Base-by-base conservation (phyloP, 2,329 filamentous ascomycete genomes). In the Trichoderma arundinaceum region DNA sequence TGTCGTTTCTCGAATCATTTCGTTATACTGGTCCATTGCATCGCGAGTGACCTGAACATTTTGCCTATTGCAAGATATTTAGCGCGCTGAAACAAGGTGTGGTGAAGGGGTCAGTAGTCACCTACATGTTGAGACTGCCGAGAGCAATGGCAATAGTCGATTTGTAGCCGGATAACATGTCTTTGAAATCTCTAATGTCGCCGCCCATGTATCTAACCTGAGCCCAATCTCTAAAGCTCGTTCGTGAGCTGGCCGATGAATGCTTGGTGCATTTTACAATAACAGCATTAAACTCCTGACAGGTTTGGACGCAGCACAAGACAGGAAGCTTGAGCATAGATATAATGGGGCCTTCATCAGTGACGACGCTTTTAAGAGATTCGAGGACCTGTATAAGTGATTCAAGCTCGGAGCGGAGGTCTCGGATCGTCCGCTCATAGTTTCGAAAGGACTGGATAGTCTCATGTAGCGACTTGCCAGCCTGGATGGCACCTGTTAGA, bases 221-320 rank as follows among this genome's bases (percentile, higher is more conserved):
- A 4, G 77, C 77, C 81, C 78, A 83, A 67, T 81, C 80, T 52
- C 78, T 76, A 68, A 82, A 79, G 71, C 78, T 82, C 32, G 74
- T 74, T 60, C 74, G 70, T 57, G 67, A 71, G 43, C 70, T 71
- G 33, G 67, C 71, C 43, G 78, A 80, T 19, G 53, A 44, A 74
- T 63, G 72, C 68, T 51, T 72, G 70, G 68, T 73, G 78, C 72
- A 76, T 75, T 44, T 72, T 22, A 64, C 80, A 68, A 71, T 77
- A 72, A 69, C 74, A 46, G 66, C 74, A 19, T 68, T 68, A 67
- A 83, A 83, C 15, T 80, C 77, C 62, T 75, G 71, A 67, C 78
- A 83, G 9, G 79, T 77, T 68, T 77, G 76, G 33, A 76, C 74
- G 67, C 79, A 83, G 68, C 77, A 75, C 39, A 72, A 69, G 38